Evolutionary conservation across 345 rosid species (phyloP).

Genomic region (Arabis alpina): DNA sequence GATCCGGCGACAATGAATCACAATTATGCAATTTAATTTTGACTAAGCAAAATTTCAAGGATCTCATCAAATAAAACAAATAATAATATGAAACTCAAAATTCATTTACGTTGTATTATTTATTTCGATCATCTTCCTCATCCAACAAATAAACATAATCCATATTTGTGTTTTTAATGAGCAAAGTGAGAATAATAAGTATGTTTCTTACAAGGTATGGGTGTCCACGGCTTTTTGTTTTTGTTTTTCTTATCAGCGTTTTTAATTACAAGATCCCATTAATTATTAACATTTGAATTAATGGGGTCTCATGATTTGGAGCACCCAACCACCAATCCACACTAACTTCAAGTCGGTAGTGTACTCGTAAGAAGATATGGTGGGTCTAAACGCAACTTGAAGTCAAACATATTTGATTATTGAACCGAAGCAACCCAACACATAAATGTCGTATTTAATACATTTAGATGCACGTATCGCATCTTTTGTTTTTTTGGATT

Average conservation of each 20-base stretch:
- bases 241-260: neutral
- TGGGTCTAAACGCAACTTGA: slow-evolving; percentile 23
- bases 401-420: slow-evolving; percentile 17
- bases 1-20: too few species aligned
- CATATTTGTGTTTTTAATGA: too few species aligned
- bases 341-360: slow-evolving; percentile 14
- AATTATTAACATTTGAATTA: neutral
- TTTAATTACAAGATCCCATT: slow-evolving; percentile 1
- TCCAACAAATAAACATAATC: too few species aligned
- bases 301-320: slow-evolving; percentile 3
- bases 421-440: neutral
- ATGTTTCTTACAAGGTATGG: neutral
- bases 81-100: too few species aligned
- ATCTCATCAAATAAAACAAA: too few species aligned
- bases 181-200: too few species aligned
- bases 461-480: slow-evolving; percentile 10
- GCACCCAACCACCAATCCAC: slow-evolving; percentile 7
- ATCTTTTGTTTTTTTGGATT: neutral
- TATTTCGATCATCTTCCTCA: too few species aligned
- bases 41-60: too few species aligned
- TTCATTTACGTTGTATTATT: too few species aligned
- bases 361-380: slow-evolving; percentile 19
- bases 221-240: neutral
- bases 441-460: slow-evolving; percentile 6
- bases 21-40: too few species aligned